Conservation (phyloP, 305 asterid genomes). For the Solanum hybrid region DNA sequence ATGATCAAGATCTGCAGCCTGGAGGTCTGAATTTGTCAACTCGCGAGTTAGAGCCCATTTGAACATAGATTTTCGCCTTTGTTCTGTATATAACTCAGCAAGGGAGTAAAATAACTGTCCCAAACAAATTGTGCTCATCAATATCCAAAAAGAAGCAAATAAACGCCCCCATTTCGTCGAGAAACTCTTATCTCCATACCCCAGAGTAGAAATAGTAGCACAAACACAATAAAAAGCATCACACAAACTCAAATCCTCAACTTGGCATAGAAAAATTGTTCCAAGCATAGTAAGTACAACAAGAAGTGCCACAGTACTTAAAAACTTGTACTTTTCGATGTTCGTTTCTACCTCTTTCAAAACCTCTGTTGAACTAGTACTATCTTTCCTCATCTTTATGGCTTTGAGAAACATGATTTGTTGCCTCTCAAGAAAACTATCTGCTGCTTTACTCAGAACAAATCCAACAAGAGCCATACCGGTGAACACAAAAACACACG, state of each 20-base stretch:
- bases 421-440: slow-evolving; percentile 54
- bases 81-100: slow-evolving; percentile 56
- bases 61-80: slow-evolving; percentile 39
- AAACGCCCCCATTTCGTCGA: slow-evolving; percentile 53
- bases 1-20: slow-evolving; percentile 75
- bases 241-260: slow-evolving; percentile 42
- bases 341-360: slow-evolving; percentile 40
- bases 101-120: slow-evolving; percentile 57
- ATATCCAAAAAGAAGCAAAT: slow-evolving; percentile 69
- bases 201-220: slow-evolving; percentile 57
- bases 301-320: slow-evolving; percentile 26
- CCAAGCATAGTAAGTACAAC: slow-evolving; percentile 33
- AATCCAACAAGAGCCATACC: slow-evolving; percentile 72
- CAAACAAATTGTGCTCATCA: slow-evolving; percentile 59
- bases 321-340: slow-evolving; percentile 38
- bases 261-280: slow-evolving; percentile 27
- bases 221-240: slow-evolving; percentile 74
- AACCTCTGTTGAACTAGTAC: slow-evolving; percentile 28
- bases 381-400: slow-evolving; percentile 30
- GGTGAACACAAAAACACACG: slow-evolving; percentile 49
- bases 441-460: slow-evolving; percentile 66
- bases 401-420: slow-evolving; percentile 47
- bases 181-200: slow-evolving; percentile 77
- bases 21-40: slow-evolving; percentile 51
- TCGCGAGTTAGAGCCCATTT: slow-evolving; percentile 55